Base-by-base conservation (phyloP, 2,329 filamentous ascomycete species). In the Alternaria panax region DNA sequence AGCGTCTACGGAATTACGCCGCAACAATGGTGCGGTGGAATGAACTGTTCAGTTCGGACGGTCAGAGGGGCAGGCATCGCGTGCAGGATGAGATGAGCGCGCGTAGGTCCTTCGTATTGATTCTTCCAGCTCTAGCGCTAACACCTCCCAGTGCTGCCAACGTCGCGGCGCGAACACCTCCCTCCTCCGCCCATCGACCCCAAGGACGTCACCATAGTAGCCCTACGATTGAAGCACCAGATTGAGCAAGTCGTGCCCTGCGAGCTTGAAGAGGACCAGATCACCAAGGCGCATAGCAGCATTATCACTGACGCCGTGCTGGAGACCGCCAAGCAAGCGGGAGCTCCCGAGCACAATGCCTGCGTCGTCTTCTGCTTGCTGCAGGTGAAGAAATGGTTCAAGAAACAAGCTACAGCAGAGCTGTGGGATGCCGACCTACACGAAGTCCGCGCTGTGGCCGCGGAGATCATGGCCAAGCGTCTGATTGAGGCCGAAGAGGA, bases 391-490 rank as follows among this genome's bases (percentile, higher is more conserved):
- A 84, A 86, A 69, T 90, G 88, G 88, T 98, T 97, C 79, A 89
- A 87, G 74, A 87, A 87, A 62, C 93, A 98, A 80, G 88, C 92
- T 2, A 63, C 84, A 27, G 78, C 89, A 7, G 95, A 99, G 82
- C 86, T 98, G 2, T 99, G 94, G 92, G 94, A 99, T 78, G 89
- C 93, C 7, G 90, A 92, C 60, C 83, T 98, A 38, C 92, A 97
- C 75, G 81, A 89, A 41, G 82, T 95, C 36, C 87, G 94, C 28
- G 92, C 92, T 2, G 82, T 86, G 2, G 93, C 95, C 14, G 97
- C 93, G 74, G 93, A 97, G 77, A 89, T 97, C 47, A 90, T 99
- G 71, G 93, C 95, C 20, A 99, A 98, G 82, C 83, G 86, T 59
- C 91, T 90, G 67, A 98, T 99, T 72, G 95, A 99, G 78, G 80